These are phyloP conservation scores for Cardiosporidium cionae DNA, from an alignment of 169 alveolate genomes.

Conservation along the genomic window DNA sequence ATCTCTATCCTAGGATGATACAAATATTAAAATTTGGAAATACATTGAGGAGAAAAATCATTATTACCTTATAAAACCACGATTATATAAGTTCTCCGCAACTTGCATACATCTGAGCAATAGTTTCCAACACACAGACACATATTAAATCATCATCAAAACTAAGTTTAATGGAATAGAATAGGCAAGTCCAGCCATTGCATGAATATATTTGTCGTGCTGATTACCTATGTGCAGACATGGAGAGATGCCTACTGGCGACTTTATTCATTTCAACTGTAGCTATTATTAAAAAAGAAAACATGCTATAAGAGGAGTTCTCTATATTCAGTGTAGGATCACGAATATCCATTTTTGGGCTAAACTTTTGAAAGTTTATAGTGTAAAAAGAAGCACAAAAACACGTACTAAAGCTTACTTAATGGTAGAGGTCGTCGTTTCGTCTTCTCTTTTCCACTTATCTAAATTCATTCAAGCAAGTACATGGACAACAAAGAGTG, in stretches of 20 bases:
- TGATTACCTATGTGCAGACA: constrained; percentile 44
- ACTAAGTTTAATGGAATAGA: not conserved
- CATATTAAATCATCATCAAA: not conserved
- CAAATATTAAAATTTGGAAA: too few species aligned
- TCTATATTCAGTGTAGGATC: not conserved
- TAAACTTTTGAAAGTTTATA: too few species aligned
- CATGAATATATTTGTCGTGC: too few species aligned
- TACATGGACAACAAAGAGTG: not conserved
- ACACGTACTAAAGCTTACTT: too few species aligned
- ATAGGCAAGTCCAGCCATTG: not conserved
- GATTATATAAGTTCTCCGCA: constrained; percentile 90
- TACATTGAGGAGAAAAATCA: not conserved
- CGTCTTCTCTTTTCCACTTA: too few species aligned
- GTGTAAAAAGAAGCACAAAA: too few species aligned
- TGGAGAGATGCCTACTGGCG: constrained; percentile 41
- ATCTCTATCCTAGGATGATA: not conserved
- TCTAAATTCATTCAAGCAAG: not conserved
- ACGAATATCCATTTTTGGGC: too few species aligned
- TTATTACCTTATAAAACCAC: constrained; percentile 38
- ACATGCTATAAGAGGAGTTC: not conserved
- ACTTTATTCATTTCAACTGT: constrained; percentile 60
- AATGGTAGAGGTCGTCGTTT: too few species aligned
- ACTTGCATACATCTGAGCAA: constrained; percentile 81
- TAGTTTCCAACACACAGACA: not conserved
- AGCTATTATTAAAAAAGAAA: constrained; percentile 23